Conservation (phyloP, 2,329 filamentous ascomycete genomes). For the Penicillium sp. region DNA sequence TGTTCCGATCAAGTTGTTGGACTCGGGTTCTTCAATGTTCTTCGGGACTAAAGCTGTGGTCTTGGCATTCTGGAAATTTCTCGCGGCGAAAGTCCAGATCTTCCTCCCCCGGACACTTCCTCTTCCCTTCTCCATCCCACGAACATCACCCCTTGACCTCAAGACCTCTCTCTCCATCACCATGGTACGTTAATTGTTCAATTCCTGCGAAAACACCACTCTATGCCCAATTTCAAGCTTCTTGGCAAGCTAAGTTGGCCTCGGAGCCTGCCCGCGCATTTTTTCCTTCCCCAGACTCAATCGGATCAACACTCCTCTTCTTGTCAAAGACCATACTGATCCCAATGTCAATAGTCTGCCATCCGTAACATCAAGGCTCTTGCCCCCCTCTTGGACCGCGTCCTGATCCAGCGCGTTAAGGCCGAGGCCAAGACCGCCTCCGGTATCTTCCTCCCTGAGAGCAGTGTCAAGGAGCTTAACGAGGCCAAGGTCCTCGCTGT, state of each 20-base stretch:
- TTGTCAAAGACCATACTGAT: slow-evolving; percentile 5
- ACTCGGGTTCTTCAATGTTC: slow-evolving; percentile 15
- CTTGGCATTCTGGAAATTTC: slow-evolving; percentile 50
- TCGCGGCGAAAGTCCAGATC: slow-evolving; percentile 34
- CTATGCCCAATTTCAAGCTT: neutral
- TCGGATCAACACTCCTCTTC: neutral
- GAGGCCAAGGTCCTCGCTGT: slow-evolving; percentile 96
- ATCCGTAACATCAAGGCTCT: slow-evolving; percentile 96
- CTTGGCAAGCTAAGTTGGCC: neutral
- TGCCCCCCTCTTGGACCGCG: slow-evolving; percentile 93
- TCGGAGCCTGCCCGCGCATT: neutral
- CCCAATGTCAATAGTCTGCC: slow-evolving; percentile 46
- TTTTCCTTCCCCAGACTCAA: slow-evolving; percentile 7
- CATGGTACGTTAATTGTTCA: slow-evolving; percentile 23
- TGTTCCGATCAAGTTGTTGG: neutral
- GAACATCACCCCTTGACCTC: slow-evolving; percentile 25
- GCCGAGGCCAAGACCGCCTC: slow-evolving; percentile 93
- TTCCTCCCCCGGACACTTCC: slow-evolving; percentile 32
- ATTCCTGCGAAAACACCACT: neutral
- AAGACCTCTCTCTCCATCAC: slow-evolving; percentile 16
- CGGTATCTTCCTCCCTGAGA: slow-evolving; percentile 97
- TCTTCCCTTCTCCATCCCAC: slow-evolving; percentile 33
- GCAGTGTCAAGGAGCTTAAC: slow-evolving; percentile 95
- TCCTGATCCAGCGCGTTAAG: slow-evolving; percentile 97
- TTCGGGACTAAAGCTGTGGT: slow-evolving; percentile 37